Conservation (phyloP, 495 filamentous ascomycete species). For the Xylaria venustula region DNA sequence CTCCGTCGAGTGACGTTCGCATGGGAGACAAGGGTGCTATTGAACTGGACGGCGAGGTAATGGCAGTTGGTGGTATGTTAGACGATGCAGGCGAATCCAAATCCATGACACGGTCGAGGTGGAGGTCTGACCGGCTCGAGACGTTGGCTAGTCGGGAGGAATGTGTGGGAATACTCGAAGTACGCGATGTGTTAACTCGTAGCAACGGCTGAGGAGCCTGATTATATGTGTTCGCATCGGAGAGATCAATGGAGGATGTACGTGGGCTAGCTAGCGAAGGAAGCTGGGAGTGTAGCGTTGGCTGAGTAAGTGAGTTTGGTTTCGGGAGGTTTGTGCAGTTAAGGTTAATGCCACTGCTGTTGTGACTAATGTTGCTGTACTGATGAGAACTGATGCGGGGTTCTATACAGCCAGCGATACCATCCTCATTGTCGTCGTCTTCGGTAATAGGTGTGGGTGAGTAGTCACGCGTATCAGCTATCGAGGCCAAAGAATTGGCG, state of each 20-base stretch:
- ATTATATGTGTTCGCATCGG: conserved; percentile 31
- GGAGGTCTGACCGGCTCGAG: conserved; percentile 41
- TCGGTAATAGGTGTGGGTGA: conserved; percentile 48
- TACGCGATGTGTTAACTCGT: conserved; percentile 42
- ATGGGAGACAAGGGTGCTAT: conserved; percentile 44
- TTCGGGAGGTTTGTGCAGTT: conserved; percentile 12
- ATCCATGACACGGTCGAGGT: conserved; percentile 31
- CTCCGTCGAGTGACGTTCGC: conserved; percentile 49
- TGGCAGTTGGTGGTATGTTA: conserved; percentile 12
- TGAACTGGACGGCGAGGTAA: conserved; percentile 27
- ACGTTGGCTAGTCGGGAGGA: conserved; percentile 41
- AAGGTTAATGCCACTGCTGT: not conserved
- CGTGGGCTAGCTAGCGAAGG: conserved; percentile 43
- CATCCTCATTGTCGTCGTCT: conserved; percentile 42
- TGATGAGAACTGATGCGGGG: conserved; percentile 11
- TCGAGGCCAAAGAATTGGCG: conserved; percentile 49
- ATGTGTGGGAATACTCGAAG: conserved; percentile 25
- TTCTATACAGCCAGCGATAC: conserved; percentile 15
- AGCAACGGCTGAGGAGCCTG: conserved; percentile 33
- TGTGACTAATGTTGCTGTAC: conserved; percentile 11
- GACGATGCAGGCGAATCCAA: conserved; percentile 32
- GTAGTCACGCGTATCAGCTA: conserved; percentile 42
- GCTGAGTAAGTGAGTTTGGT: conserved; percentile 26
- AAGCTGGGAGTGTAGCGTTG: conserved; percentile 26
- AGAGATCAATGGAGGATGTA: conserved; percentile 33